A percentile compares a stretch with the other conserved stretches of the same genome.
Conservation (phyloP, 2,329 filamentous ascomycete species). For the Rhinocladiella mackenziei region DNA sequence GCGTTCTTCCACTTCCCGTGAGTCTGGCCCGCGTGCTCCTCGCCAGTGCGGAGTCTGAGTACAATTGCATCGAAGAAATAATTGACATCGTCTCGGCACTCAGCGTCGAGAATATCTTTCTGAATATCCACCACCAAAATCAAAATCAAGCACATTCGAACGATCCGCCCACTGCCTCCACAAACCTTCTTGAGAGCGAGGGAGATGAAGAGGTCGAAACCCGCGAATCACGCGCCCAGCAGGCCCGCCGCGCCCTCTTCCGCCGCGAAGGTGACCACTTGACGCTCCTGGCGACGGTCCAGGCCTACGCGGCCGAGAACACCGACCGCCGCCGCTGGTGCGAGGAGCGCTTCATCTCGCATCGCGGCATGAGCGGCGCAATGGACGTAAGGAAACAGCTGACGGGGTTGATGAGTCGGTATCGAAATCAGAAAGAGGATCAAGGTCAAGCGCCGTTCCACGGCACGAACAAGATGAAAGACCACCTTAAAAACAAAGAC, state of each 20-base stretch:
- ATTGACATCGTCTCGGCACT: slow-evolving; percentile 76
- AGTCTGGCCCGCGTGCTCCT: slow-evolving; percentile 77
- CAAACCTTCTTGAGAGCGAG: background rate
- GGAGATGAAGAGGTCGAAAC: slow-evolving; percentile 10
- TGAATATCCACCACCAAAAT: slow-evolving; percentile 47
- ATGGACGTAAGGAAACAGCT: slow-evolving; percentile 45
- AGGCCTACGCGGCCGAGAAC: slow-evolving; percentile 55
- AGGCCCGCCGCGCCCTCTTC: slow-evolving; percentile 53
- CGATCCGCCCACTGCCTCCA: background rate
- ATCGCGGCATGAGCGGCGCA: slow-evolving; percentile 62
- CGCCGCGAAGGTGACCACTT: slow-evolving; percentile 61
- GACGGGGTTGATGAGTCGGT: slow-evolving; percentile 19
- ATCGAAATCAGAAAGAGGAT: slow-evolving; percentile 1
- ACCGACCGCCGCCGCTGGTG: slow-evolving; percentile 59
- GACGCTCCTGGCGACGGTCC: slow-evolving; percentile 58
- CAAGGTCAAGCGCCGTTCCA: no score
- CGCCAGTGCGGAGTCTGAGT: slow-evolving; percentile 66
- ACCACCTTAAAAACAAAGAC: slow-evolving; percentile 1
- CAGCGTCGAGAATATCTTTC: slow-evolving; percentile 62
- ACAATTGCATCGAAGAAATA: slow-evolving; percentile 70
- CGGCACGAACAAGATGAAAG: background rate
- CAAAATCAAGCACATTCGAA: background rate
- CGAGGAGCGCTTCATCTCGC: slow-evolving; percentile 55
- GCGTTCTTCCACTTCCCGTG: slow-evolving; percentile 76
- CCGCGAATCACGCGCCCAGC: slow-evolving; percentile 43